These are phyloP conservation scores for Peronospora destructor DNA, from an alignment of 352 stramenopile genomes.

Conservation along the genomic window DNA sequence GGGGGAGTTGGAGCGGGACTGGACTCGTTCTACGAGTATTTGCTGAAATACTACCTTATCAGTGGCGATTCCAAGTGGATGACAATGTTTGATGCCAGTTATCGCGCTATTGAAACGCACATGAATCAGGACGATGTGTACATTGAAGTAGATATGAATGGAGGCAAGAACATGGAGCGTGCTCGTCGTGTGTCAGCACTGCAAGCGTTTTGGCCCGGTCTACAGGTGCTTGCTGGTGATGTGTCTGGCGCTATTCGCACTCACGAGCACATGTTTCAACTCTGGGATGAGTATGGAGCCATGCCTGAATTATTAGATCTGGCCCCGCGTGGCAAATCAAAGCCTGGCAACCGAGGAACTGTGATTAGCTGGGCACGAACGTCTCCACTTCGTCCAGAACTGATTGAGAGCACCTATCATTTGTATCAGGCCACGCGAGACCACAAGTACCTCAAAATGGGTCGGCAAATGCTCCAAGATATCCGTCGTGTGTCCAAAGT, in stretches of 20 bases:
- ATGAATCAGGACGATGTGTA: slow-evolving; percentile 72
- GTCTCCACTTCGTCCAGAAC: slow-evolving; percentile 93
- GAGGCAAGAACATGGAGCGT: slow-evolving; percentile 47
- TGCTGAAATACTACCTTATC: slow-evolving; percentile 96
- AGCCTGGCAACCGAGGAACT: slow-evolving; percentile 25
- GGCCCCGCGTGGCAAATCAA: slow-evolving; percentile 19
- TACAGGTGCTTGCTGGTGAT: slow-evolving; percentile 93
- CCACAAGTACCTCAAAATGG: no score
- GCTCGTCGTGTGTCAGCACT: slow-evolving; percentile 76
- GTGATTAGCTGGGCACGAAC: slow-evolving; percentile 75
- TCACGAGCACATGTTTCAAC: slow-evolving; percentile 91
- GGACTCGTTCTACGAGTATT: slow-evolving; percentile 97
- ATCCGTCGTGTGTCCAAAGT: slow-evolving; percentile 85
- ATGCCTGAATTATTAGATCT: slow-evolving; percentile 94
- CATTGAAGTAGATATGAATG: slow-evolving; percentile 85
- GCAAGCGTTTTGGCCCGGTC: slow-evolving; percentile 94
- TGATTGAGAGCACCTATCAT: slow-evolving; percentile 96
- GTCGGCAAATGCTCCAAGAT: slow-evolving; percentile 28
- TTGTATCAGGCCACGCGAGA: slow-evolving; percentile 83
- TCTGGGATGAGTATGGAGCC: slow-evolving; percentile 92
- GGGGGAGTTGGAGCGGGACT: slow-evolving; percentile 89
- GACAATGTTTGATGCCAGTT: slow-evolving; percentile 88
- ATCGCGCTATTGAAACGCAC: slow-evolving; percentile 67
- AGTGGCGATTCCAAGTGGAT: slow-evolving; percentile 89
- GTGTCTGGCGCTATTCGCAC: slow-evolving; percentile 83